Evolutionary conservation across 306 rosid species (phyloP), one percentile per base, ranked within the genome.

Genomic region (Rubus parviflorus): DNA sequence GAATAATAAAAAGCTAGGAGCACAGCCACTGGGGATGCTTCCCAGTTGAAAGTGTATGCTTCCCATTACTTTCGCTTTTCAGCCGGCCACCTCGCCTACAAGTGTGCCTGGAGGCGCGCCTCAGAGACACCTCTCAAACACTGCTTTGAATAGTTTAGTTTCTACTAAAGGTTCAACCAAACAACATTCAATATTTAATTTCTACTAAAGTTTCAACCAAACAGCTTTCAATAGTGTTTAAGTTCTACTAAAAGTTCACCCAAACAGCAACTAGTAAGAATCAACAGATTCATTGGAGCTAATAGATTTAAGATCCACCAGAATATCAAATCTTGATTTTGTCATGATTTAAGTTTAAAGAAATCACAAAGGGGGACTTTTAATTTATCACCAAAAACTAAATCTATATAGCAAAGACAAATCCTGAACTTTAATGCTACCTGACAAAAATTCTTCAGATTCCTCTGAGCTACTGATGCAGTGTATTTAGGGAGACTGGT

Each of bases 401-500:
- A 47, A n/a, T 12, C 0, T 47, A 6, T 9, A n/a, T 48, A 48
- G 51, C 41, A 30, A 58, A 70, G 66, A 80, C 45, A 61, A 47
- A 65, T 49, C 14, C 64, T 58, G 25, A 74, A 64, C 60, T 72
- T 43, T 46, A 52, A 49, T 35, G 35, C 47, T 87, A 93, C 98
- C 97, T 82, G 92, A 87, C 90, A 90, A 54, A 83, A 78, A 81
- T 69, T 84, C 80, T 93, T 93, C 20, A 93, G 81, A 80, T 88
- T 88, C 79, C 98, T 93, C 83, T 93, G 98, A 42, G 91, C 94
- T 9, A 78, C 84, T 37, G 94, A 83, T 71, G 98, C 88, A 73
- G 94, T 79, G 86, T 91, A 93, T 87, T 93, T 93, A 0, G 96
- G 97, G 69, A 93, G 92, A 88, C 70, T 82, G 78, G 85, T 56